Evolutionary conservation across 306 rosid species (phyloP), one percentile per base, ranked within the genome.

Genomic region (Citrullus colocynthis): DNA sequence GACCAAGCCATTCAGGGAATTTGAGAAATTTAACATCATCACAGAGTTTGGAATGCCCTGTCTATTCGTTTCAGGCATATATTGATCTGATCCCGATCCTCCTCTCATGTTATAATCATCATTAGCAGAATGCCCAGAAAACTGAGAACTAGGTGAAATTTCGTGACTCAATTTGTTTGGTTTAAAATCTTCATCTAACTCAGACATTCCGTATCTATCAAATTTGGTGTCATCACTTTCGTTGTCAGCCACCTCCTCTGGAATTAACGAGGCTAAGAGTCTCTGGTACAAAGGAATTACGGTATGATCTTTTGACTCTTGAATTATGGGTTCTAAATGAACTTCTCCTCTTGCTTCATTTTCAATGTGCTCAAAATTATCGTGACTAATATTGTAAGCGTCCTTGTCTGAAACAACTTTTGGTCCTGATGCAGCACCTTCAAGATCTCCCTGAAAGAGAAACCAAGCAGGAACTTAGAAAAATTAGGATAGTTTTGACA

Each of bases 251-350:
- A 88, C 92, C 88, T 90, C 97, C 85, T 92, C 97, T 49, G 96
- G 83, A 84, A 95, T 92, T 61, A 95, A 82, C 61, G 99, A 93
- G 16, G 97, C 97, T 76, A 95, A 81, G 83, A 95, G 89, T 80
- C 91, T 91, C 86, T 95, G 96, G 83, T 88, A 95, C 66, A 95
- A 91, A 63, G 99, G 92, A 70, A 88, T 86, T 59, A 83, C 80
- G 75, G 71, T 81, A 82, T 86, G 86, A 86, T 87, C 93, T 81
- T 87, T 88, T 79, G 83, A 83, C 65, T 87, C 84, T 20, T 80
- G 81, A 66, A 77, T 76, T 54, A 84, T 82, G 58, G 86, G 96
- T 81, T 87, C 93, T 17, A 66, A 28, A 67, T 41, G 83, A 74
- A 41, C 82, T 72, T 85, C 88, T 28, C 82, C 89, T 21, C 82